Evolutionary conservation across 1,284 basidiomycete species (phyloP).

Genomic region (Ustilago loliicola): DNA sequence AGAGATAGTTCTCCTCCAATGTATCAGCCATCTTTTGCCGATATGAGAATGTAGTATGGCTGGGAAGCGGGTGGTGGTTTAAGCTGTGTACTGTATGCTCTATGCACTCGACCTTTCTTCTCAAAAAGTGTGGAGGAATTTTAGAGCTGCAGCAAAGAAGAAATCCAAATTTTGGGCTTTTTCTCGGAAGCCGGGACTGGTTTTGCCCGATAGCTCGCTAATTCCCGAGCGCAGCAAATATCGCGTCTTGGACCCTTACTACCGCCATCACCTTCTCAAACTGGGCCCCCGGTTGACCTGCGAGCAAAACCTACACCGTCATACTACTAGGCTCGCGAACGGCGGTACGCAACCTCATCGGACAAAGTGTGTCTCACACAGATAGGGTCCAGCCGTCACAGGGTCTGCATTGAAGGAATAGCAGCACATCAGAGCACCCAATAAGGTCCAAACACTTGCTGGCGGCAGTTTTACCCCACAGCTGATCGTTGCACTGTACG

Average conservation of each 20-base stretch:
- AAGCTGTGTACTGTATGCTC: conserved; percentile 5
- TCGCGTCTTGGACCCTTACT: conserved; percentile 39
- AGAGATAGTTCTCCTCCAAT: conserved; percentile 58
- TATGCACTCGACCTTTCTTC: background rate
- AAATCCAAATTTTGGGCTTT: conserved; percentile 26
- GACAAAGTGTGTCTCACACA: too few relatives aligned
- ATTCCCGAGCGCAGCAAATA: conserved; percentile 14
- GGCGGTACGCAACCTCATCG: background rate
- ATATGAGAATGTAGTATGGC: background rate
- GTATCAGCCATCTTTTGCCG: conserved; percentile 59
- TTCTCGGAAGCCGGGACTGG: conserved; percentile 34
- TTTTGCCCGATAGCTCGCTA: background rate
- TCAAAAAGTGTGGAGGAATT: conserved; percentile 33
- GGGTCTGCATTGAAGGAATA: too few relatives aligned
- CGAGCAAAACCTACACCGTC: background rate
- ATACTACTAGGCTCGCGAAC: background rate
- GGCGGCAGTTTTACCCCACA: too few relatives aligned
- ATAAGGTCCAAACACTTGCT: too few relatives aligned
- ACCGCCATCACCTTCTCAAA: conserved; percentile 17
- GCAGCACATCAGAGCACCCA: too few relatives aligned
- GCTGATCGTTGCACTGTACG: background rate
- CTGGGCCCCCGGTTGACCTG: background rate
- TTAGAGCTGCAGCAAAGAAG: conserved; percentile 4
- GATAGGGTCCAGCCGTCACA: too few relatives aligned
- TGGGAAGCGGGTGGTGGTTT: background rate